These are phyloP conservation scores for Xylaria digitata DNA, from an alignment of 2,329 filamentous ascomycete species.

Conservation along the genomic window DNA sequence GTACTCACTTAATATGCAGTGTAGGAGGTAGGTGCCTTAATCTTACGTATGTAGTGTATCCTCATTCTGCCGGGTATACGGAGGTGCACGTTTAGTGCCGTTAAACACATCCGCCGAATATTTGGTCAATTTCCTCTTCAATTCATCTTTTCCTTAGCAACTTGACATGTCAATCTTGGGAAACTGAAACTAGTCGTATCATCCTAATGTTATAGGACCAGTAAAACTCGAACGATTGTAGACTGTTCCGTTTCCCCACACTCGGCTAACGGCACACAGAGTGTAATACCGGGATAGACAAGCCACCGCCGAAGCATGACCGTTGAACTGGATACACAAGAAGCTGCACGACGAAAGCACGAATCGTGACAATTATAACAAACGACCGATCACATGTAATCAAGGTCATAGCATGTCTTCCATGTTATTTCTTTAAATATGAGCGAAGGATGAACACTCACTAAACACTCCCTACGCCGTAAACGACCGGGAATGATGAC, in stretches of 20 bases:
- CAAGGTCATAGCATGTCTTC: too few relatives aligned
- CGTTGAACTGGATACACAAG: neutral
- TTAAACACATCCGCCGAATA: too few relatives aligned
- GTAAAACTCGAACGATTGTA: conserved; percentile 3
- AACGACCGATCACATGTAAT: neutral
- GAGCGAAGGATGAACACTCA: neutral
- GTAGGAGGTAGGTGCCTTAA: too few relatives aligned
- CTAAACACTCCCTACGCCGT: neutral
- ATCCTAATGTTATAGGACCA: neutral
- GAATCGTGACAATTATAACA: too few relatives aligned
- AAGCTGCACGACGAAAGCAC: neutral
- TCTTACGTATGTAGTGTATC: too few relatives aligned
- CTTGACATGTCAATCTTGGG: too few relatives aligned
- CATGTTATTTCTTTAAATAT: neutral
- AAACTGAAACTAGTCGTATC: neutral
- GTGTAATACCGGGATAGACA: neutral
- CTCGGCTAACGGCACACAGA: conserved; percentile 26
- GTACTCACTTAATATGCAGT: too few relatives aligned
- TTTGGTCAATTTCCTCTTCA: too few relatives aligned
- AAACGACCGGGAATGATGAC: neutral
- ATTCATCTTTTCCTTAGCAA: too few relatives aligned
- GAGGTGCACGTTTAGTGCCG: too few relatives aligned
- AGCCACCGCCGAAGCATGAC: neutral
- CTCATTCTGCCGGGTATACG: too few relatives aligned
- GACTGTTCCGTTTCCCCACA: conserved; percentile 9